Conservation (phyloP, 2,329 filamentous ascomycete species). For the Nigrospora oryzae region DNA sequence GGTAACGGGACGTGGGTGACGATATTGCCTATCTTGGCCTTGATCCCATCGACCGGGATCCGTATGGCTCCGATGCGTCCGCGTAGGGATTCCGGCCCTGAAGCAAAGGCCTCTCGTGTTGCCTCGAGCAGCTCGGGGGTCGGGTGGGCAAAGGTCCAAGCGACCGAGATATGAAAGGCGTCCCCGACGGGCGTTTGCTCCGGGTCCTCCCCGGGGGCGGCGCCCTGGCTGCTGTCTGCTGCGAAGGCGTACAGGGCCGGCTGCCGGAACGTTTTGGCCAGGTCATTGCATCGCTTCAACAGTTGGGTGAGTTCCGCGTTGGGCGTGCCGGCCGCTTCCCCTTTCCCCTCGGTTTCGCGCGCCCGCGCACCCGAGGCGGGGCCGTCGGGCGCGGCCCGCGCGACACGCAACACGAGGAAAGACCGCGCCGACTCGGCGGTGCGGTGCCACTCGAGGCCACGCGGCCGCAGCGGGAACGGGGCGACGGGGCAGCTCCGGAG, state of each 20-base stretch:
- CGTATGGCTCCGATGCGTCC: constrained; percentile 28
- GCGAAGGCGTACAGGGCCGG: constrained; percentile 56
- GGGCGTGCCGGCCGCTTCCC: constrained; percentile 1
- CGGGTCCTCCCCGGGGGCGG: constrained; percentile 10
- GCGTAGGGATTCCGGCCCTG: constrained; percentile 6
- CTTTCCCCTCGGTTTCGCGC: constrained; percentile 2
- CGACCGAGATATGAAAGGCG: constrained; percentile 83
- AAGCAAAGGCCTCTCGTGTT: constrained; percentile 23
- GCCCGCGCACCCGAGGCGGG: no score
- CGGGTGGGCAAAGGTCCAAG: constrained; percentile 63
- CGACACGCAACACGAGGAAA: constrained; percentile 74
- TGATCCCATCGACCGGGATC: constrained; percentile 53
- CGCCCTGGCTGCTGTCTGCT: background rate
- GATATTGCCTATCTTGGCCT: constrained; percentile 67
- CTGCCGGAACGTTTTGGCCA: constrained; percentile 53
- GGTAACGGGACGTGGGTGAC: constrained; percentile 25
- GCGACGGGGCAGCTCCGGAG: constrained; percentile 25
- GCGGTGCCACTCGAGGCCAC: constrained; percentile 38
- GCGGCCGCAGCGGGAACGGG: constrained; percentile 30
- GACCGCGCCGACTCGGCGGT: constrained; percentile 58
- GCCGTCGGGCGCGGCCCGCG: constrained; percentile 8
- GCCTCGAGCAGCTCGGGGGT: constrained; percentile 28
- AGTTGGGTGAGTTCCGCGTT: constrained; percentile 53
- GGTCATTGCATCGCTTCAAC: constrained; percentile 57
- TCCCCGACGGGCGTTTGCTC: constrained; percentile 17